Evolutionary conservation across 352 stramenopile species (phyloP).

Genomic region (Globisporangium barbulae): DNA sequence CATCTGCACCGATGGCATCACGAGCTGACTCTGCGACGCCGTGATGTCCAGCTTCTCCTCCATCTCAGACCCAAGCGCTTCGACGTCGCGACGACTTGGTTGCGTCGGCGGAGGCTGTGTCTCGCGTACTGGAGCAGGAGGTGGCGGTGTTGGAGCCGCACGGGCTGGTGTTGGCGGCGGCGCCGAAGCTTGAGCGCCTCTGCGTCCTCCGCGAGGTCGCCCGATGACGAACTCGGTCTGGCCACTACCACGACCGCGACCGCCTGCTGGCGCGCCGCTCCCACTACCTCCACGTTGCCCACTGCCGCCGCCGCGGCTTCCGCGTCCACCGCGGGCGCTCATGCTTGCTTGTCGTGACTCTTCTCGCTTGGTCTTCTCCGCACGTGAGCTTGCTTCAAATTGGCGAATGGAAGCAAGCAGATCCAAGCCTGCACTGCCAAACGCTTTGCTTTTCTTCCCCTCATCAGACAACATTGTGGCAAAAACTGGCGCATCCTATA

Average conservation of each 20-base stretch:
- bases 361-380: constrained; percentile 1
- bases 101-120: background rate
- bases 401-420: constrained; percentile 3
- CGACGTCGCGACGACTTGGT: constrained; percentile 2
- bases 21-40: constrained; percentile 21
- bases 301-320: constrained; percentile 3
- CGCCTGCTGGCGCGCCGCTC: constrained; percentile 12
- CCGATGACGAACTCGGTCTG: background rate
- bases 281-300: constrained; percentile 17
- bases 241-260: constrained; percentile 7
- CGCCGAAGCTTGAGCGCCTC: background rate
- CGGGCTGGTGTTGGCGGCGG: background rate
- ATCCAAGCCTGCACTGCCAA: background rate
- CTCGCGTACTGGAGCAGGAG: background rate
- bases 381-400: constrained; percentile 2
- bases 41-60: constrained; percentile 34
- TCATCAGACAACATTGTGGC: background rate
- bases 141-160: background rate
- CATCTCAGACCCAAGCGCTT: constrained; percentile 22
- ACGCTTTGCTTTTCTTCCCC: background rate
- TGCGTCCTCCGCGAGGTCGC: constrained; percentile 4
- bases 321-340: constrained; percentile 9
- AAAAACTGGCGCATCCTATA: constrained; percentile 2
- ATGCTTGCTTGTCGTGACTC: constrained; percentile 5
- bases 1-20: constrained; percentile 33